These are phyloP conservation scores for Termitomyces sp. DNA, from an alignment of 768 basidiomycete species.

Conservation along the genomic window DNA sequence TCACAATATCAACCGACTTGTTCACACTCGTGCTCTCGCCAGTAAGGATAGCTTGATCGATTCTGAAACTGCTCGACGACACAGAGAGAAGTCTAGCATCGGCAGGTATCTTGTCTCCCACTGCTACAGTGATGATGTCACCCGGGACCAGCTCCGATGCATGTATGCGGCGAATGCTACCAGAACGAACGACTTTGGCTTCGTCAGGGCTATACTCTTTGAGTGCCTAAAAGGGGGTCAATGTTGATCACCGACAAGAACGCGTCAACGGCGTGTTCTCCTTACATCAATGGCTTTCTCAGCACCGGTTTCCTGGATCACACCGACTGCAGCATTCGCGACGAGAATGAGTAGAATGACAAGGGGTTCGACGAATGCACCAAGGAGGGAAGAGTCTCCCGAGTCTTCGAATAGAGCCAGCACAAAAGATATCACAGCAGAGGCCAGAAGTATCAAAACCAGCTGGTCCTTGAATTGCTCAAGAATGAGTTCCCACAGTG, in stretches of 20 bases:
- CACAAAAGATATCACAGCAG: slow-evolving; percentile 90
- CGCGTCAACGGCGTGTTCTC: slow-evolving; percentile 14
- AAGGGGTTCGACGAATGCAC: slow-evolving; percentile 92
- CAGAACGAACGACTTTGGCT: slow-evolving; percentile 82
- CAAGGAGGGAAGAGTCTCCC: slow-evolving; percentile 59
- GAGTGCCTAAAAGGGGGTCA: slow-evolving; percentile 59
- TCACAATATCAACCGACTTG: slow-evolving; percentile 68
- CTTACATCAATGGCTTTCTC: slow-evolving; percentile 96
- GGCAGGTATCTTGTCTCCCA: slow-evolving; percentile 94
- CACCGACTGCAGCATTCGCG: slow-evolving; percentile 96
- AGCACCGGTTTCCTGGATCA: slow-evolving; percentile 94
- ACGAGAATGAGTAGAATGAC: slow-evolving; percentile 96
- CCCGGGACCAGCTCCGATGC: slow-evolving; percentile 92
- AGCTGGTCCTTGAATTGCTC: slow-evolving; percentile 99
- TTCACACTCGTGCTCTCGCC: slow-evolving; percentile 90
- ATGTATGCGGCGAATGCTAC: slow-evolving; percentile 68
- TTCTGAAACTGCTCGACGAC: slow-evolving; percentile 88
- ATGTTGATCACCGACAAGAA: slow-evolving; percentile 3
- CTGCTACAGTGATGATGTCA: slow-evolving; percentile 86
- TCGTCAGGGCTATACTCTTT: slow-evolving; percentile 98
- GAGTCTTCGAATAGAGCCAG: slow-evolving; percentile 85
- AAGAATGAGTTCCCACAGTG: slow-evolving; percentile 92
- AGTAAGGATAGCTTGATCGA: slow-evolving; percentile 96
- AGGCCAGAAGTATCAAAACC: slow-evolving; percentile 92
- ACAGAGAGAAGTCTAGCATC: slow-evolving; percentile 89